Evolutionary conservation across 2,329 filamentous ascomycete species (phyloP).

Genomic region (Diaporthe capsici): DNA sequence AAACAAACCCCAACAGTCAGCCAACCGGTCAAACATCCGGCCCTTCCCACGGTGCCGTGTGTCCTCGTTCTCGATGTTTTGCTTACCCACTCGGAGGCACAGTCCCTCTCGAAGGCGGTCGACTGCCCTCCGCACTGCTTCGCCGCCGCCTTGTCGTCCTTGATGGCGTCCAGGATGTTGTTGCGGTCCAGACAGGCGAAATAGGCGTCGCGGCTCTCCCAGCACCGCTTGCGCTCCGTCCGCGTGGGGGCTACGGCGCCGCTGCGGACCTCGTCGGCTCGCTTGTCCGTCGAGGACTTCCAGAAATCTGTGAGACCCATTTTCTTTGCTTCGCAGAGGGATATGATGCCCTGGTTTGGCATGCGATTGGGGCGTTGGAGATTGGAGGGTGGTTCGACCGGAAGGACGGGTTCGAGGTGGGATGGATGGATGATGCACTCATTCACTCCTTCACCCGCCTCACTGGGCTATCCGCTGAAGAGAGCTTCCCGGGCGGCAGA

Average conservation of each 20-base stretch:
- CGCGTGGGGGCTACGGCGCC: constrained; percentile 85
- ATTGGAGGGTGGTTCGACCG: not conserved
- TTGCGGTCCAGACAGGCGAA: constrained; percentile 89
- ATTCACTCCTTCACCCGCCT: not conserved
- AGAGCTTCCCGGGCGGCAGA: constrained; percentile 36
- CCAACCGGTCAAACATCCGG: not conserved
- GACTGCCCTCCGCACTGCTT: constrained; percentile 58
- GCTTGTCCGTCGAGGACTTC: constrained; percentile 56
- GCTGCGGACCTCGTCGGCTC: constrained; percentile 67
- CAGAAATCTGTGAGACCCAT: constrained; percentile 66
- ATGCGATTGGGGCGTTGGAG: not conserved
- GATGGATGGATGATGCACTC: constrained; percentile 36
- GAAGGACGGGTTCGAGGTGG: not conserved
- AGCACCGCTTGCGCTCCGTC: constrained; percentile 85
- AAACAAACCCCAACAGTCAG: not conserved
- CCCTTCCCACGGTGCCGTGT: not conserved
- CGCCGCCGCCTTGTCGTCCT: constrained; percentile 57
- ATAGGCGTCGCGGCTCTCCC: constrained; percentile 89
- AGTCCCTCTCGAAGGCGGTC: constrained; percentile 83
- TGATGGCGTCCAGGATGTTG: constrained; percentile 79
- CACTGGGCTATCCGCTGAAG: not conserved
- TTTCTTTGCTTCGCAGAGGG: constrained; percentile 32
- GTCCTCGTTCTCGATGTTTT: too few relatives aligned
- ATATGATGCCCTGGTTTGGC: constrained; percentile 25
- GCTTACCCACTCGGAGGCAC: constrained; percentile 90